phyloP scores from a whole-genome alignment of 345 rosid genomes.

The Rhizophora mangle region DNA sequence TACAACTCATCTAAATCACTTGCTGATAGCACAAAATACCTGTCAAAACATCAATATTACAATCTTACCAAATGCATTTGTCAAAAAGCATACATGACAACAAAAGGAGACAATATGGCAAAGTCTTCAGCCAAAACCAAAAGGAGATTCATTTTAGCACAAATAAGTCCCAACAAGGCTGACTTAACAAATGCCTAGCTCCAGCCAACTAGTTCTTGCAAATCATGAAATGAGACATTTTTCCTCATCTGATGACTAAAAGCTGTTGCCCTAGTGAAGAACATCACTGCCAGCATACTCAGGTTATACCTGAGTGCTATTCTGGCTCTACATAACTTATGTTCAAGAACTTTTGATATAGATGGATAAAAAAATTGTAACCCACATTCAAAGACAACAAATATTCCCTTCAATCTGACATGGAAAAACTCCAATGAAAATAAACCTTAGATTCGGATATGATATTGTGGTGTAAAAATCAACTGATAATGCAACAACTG shows the following conservation, averaged over 20 bases:
- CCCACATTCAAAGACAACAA: background rate
- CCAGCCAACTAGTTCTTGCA: background rate
- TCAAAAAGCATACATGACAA: background rate
- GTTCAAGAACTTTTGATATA: background rate
- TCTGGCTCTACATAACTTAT: background rate
- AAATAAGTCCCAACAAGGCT: background rate
- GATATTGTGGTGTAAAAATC: background rate
- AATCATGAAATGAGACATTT: background rate
- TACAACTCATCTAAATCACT: constrained; percentile 91
- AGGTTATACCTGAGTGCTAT: background rate
- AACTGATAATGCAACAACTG: background rate
- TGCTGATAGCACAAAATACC: constrained; percentile 89
- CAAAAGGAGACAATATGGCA: background rate
- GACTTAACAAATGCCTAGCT: background rate
- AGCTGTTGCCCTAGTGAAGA: too few species aligned
- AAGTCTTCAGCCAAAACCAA: background rate
- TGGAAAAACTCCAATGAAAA: background rate
- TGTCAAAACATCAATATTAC: constrained; percentile 22
- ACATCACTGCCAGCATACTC: too few species aligned
- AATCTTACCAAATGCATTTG: background rate
- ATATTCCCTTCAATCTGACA: background rate
- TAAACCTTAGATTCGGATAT: background rate
- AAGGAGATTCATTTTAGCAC: too few species aligned
- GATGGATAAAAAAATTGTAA: background rate
- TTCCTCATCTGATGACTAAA: background rate